Percentiles rank a stretch among this genome's conserved stretches.
phyloP scores from a whole-genome alignment of 2,329 filamentous ascomycete species.

The Botrytis porri region DNA sequence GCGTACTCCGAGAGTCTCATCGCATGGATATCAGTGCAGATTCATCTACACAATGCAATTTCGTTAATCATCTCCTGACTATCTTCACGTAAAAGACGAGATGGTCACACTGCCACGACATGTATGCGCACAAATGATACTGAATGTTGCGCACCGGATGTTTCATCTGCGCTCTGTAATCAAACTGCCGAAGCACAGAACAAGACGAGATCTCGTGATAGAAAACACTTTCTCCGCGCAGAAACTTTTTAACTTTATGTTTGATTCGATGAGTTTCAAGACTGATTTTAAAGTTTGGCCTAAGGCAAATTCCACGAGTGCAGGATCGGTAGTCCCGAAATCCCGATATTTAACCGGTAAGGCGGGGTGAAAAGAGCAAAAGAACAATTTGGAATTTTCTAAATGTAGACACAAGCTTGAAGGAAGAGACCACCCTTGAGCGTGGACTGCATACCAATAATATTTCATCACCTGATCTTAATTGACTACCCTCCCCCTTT shows the following conservation, averaged over 20 bases:
- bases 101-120: not conserved
- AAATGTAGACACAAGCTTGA: not conserved
- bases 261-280: not conserved
- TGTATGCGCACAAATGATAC: not conserved
- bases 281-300: not conserved
- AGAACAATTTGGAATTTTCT: conserved; percentile 7
- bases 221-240: not conserved
- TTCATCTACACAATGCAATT: not conserved
- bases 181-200: not conserved
- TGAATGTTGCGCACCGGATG: not conserved
- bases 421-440: conserved; percentile 1
- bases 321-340: too few relatives aligned
- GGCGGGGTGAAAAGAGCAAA: conserved; percentile 1
- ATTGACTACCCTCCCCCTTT: not conserved
- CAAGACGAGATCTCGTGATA: not conserved
- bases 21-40: not conserved
- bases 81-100: not conserved
- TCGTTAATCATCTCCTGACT: not conserved
- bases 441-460: conserved; percentile 3
- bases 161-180: not conserved
- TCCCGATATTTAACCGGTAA: not conserved
- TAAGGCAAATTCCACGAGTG: not conserved
- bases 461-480: not conserved
- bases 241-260: not conserved
- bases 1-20: not conserved